A percentile compares a stretch with the other conserved stretches of the same genome.
These are phyloP conservation scores for Babesia divergens DNA, from an alignment of 169 alveolate species.

Conservation along the genomic window DNA sequence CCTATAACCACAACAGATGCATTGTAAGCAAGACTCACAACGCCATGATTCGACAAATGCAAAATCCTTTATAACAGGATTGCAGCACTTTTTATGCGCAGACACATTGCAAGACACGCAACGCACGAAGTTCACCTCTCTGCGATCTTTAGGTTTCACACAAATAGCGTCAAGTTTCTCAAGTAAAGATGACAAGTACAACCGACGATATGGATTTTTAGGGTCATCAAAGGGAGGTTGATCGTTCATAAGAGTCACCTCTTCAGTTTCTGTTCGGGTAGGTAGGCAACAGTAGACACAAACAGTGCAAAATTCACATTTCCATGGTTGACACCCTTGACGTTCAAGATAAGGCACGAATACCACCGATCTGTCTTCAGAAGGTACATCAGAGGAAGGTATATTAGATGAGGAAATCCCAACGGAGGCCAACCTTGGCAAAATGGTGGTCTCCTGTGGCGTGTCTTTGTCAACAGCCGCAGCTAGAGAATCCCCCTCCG, in stretches of 20 bases:
- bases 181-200: constrained; percentile 52
- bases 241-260: constrained; percentile 19
- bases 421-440: no score
- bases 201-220: constrained; percentile 22
- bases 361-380: neutral
- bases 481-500: no score
- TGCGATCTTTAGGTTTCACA: constrained; percentile 49
- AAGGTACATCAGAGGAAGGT: neutral
- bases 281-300: constrained; percentile 48
- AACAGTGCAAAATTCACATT: constrained; percentile 31
- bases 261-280: constrained; percentile 12
- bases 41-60: constrained; percentile 68
- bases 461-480: no score
- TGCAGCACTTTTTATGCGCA: constrained; percentile 79
- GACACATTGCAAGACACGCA: constrained; percentile 71
- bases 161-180: constrained; percentile 63
- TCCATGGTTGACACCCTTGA: constrained; percentile 24
- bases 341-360: neutral
- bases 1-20: constrained; percentile 73
- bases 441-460: no score
- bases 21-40: constrained; percentile 74
- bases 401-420: no score
- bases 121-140: constrained; percentile 55
- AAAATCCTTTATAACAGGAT: constrained; percentile 73
- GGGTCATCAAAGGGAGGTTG: constrained; percentile 24